phyloP scores from a whole-genome alignment of 495 filamentous ascomycete species.

The Talaromyces wortmannii region DNA sequence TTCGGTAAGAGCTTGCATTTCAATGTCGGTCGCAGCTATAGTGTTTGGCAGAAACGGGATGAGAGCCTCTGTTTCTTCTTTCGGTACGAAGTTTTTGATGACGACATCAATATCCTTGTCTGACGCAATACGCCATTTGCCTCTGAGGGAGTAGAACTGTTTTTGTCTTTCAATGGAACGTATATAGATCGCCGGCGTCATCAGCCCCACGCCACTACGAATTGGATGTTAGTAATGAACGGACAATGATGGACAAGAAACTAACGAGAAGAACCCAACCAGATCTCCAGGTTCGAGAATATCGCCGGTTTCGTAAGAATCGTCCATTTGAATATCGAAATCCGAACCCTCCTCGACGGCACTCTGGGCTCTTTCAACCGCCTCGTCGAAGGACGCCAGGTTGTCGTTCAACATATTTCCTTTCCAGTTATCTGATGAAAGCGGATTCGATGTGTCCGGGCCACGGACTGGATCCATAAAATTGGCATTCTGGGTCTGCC shows the following conservation, averaged over 20 bases:
- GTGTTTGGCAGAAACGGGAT: conserved; percentile 54
- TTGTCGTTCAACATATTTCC: conserved; percentile 40
- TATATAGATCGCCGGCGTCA: conserved; percentile 62
- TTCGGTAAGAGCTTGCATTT: conserved; percentile 33
- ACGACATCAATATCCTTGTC: conserved; percentile 47
- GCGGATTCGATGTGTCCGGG: conserved; percentile 9
- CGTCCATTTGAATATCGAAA: conserved; percentile 23
- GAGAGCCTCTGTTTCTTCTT: conserved; percentile 49
- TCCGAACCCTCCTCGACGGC: conserved; percentile 23
- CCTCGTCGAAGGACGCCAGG: conserved; percentile 21
- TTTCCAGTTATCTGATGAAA: conserved; percentile 7
- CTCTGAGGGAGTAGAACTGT: conserved; percentile 68
- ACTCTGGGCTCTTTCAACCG: conserved; percentile 18
- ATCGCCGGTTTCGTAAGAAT: conserved; percentile 23
- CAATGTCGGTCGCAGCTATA: conserved; percentile 26
- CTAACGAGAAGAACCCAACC: conserved; percentile 53
- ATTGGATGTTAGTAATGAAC: conserved; percentile 3
- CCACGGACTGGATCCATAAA: conserved; percentile 27
- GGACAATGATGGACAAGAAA: neutral
- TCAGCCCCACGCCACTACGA: conserved; percentile 26
- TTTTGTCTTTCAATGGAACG: conserved; percentile 51
- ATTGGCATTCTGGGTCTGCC: conserved; percentile 34
- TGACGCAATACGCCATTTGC: conserved; percentile 61
- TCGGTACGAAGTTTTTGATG: conserved; percentile 55
- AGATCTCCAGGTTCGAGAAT: conserved; percentile 65